Percentiles rank a stretch among this genome's conserved stretches.
Evolutionary conservation across 78 protist species (phyloP).

Genomic region (Emiliania huxleyi): DNA sequence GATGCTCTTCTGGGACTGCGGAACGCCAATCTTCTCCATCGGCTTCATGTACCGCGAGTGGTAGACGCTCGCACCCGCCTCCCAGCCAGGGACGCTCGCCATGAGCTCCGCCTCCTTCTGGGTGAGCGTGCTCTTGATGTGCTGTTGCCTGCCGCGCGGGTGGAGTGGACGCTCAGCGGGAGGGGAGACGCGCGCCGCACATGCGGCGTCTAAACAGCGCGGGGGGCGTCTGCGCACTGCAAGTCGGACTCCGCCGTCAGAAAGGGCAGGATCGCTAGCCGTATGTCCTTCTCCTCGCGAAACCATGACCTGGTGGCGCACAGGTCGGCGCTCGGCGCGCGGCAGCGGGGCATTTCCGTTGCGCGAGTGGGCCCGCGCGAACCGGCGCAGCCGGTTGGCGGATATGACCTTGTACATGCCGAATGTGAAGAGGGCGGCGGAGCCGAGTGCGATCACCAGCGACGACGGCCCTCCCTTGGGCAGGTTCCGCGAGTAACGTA

Average conservation of each 20-base stretch:
- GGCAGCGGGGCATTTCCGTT: too few relatives aligned
- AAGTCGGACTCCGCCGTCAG: background rate
- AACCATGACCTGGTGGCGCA: background rate
- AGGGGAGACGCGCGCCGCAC: too few relatives aligned
- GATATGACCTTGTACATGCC: background rate
- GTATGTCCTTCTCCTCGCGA: background rate
- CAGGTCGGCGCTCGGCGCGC: too few relatives aligned
- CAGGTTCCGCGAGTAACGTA: background rate
- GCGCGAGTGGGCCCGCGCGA: too few relatives aligned
- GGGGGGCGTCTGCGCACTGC: background rate
- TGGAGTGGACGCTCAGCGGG: too few relatives aligned
- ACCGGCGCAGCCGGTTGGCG: background rate
- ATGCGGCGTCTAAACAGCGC: too few relatives aligned
- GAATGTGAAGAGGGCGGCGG: background rate
- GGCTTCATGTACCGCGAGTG: background rate
- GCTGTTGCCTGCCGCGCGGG: background rate
- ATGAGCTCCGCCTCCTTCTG: background rate
- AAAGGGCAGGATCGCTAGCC: background rate
- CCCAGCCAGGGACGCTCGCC: background rate
- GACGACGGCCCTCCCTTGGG: background rate
- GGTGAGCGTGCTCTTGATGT: background rate
- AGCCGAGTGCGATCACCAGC: background rate
- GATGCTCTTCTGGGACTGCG: background rate
- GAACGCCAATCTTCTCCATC: background rate
- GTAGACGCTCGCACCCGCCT: background rate